Evolutionary conservation across 2,329 filamentous ascomycete species (phyloP).

Genomic region (Nannizzia gypsea): DNA sequence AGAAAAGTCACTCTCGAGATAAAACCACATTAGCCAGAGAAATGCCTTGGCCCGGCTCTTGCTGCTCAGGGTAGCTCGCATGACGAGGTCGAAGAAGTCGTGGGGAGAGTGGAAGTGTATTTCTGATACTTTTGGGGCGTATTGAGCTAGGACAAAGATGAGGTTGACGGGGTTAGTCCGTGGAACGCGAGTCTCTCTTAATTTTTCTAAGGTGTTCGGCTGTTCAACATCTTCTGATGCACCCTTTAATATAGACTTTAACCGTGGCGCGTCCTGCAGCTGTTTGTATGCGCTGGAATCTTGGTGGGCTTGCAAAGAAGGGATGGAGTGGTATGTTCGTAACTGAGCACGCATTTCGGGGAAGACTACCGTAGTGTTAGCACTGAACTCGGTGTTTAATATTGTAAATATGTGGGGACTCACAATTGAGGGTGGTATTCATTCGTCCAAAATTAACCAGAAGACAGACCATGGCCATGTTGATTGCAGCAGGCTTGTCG

Average conservation of each 20-base stretch:
- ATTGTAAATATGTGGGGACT: conserved; percentile 22
- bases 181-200: conserved; percentile 56
- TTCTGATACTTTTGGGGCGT: conserved; percentile 83
- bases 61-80: conserved; percentile 75
- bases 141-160: conserved; percentile 86
- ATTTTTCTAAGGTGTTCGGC: conserved; percentile 69
- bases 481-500: conserved; percentile 82
- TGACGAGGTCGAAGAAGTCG: conserved; percentile 94
- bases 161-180: conserved; percentile 94
- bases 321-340: conserved; percentile 95
- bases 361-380: conserved; percentile 57
- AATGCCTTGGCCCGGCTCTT: conserved; percentile 75
- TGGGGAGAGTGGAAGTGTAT: conserved; percentile 72
- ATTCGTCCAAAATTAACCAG: conserved; percentile 95
- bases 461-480: conserved; percentile 98
- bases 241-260: conserved; percentile 96
- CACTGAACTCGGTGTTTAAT: conserved; percentile 3
- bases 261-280: conserved; percentile 83
- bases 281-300: conserved; percentile 96
- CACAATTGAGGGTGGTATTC: conserved; percentile 98
- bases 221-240: conserved; percentile 85
- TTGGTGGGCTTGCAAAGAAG: conserved; percentile 86
- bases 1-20: conserved; percentile 89
- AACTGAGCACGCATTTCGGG: conserved; percentile 98
- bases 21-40: conserved; percentile 98